These are phyloP conservation scores for Discostella pseudostelligera DNA, from an alignment of 108 stramenopile genomes.

Conservation along the genomic window DNA sequence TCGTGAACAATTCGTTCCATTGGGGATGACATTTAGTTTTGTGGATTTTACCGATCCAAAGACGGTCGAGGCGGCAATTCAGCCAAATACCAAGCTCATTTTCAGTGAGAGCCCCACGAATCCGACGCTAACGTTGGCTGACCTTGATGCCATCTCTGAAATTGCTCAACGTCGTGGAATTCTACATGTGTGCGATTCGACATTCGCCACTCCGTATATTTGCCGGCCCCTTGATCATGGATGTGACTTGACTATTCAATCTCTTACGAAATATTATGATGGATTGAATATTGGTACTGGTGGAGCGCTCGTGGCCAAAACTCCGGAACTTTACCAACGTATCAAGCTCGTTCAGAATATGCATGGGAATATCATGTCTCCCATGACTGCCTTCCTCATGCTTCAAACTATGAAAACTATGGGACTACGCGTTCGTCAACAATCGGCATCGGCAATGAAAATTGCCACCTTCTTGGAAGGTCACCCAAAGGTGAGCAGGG, in stretches of 20 bases:
- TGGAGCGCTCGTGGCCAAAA: conserved; percentile 65
- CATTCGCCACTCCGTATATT: conserved; percentile 77
- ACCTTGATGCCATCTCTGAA: conserved; percentile 62
- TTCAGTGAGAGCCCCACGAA: conserved; percentile 82
- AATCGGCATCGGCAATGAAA: conserved; percentile 67
- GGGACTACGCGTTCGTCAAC: conserved; percentile 70
- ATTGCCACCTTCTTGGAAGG: conserved; percentile 79
- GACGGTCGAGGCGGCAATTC: conserved; percentile 64
- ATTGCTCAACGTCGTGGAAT: conserved; percentile 63
- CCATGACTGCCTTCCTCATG: conserved; percentile 80
- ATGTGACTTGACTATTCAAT: conserved; percentile 74
- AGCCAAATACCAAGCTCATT: conserved; percentile 79
- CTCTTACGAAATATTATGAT: conserved; percentile 81
- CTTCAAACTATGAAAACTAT: conserved; percentile 86
- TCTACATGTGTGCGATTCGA: conserved; percentile 74
- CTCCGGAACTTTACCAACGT: conserved; percentile 66
- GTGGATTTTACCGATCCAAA: conserved; percentile 75
- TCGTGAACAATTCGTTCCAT: conserved; percentile 62
- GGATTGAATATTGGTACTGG: conserved; percentile 84
- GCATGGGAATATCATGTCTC: conserved; percentile 84
- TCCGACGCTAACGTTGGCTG: conserved; percentile 72
- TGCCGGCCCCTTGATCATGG: conserved; percentile 71
- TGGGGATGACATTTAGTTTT: conserved; percentile 73
- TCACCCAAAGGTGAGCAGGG: conserved; percentile 74
- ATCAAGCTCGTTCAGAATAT: conserved; percentile 77